Percentiles rank a stretch among this genome's conserved stretches.
Conservation (phyloP, 2,329 filamentous ascomycete genomes). For the Sporothrix inflata region DNA sequence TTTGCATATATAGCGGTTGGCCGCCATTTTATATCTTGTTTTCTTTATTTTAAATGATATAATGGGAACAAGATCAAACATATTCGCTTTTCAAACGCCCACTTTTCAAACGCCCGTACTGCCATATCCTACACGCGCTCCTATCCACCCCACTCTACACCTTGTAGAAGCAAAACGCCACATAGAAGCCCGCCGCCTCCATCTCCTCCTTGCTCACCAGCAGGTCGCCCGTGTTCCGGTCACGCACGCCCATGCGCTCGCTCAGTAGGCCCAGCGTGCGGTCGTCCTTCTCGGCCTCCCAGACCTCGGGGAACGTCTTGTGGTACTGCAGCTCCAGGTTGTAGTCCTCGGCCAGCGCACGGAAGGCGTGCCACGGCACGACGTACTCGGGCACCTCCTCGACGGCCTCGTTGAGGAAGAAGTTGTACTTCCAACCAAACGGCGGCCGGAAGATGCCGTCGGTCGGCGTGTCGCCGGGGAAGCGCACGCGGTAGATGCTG, state of each 20-base stretch:
- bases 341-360: conserved; percentile 92
- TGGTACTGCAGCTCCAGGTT: conserved; percentile 95
- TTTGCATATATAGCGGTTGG: background rate
- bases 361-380: conserved; percentile 97
- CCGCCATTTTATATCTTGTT: background rate
- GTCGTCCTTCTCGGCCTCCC: conserved; percentile 89
- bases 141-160: conserved; percentile 54
- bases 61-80: background rate
- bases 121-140: background rate
- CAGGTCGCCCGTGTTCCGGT: conserved; percentile 66
- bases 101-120: background rate
- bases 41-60: background rate
- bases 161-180: conserved; percentile 97
- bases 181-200: conserved; percentile 89
- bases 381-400: conserved; percentile 97
- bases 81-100: background rate
- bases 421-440: conserved; percentile 97
- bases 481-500: conserved; percentile 86
- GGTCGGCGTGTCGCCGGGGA: conserved; percentile 77
- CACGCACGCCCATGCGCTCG: conserved; percentile 93
- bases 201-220: conserved; percentile 83
- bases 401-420: conserved; percentile 93
- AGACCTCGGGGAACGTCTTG: conserved; percentile 87
- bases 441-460: conserved; percentile 93
- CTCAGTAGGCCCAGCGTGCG: conserved; percentile 78